These are phyloP conservation scores for Brettanomyces bruxellensis DNA, from an alignment of 805 yeast genomes.

Conservation along the genomic window DNA sequence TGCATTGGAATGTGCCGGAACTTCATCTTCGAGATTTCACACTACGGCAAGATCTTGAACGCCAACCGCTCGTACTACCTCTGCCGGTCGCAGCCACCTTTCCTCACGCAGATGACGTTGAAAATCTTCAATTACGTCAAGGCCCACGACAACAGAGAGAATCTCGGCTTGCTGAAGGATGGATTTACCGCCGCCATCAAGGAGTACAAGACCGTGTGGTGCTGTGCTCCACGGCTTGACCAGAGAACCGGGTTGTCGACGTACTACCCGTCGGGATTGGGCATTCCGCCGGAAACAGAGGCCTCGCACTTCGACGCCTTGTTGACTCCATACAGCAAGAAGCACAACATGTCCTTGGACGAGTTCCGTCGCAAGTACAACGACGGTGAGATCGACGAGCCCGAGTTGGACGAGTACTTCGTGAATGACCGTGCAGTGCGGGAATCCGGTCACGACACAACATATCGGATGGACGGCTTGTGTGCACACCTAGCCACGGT, in stretches of 20 bases:
- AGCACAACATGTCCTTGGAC: constrained; percentile 46
- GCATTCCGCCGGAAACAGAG: constrained; percentile 97
- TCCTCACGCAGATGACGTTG: constrained; percentile 85
- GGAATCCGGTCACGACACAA: constrained; percentile 94
- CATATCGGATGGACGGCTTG: constrained; percentile 80
- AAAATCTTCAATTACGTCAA: constrained; percentile 51
- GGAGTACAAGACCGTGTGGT: constrained; percentile 83
- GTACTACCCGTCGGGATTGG: constrained; percentile 82
- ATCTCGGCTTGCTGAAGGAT: constrained; percentile 52
- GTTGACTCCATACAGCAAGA: constrained; percentile 57
- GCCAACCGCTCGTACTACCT: constrained; percentile 90
- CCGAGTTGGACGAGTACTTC: constrained; percentile 80
- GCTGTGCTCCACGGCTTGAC: constrained; percentile 63
- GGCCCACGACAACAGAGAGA: constrained; percentile 30
- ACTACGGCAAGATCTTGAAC: constrained; percentile 87
- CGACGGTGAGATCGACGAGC: constrained; percentile 54
- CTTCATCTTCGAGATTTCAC: constrained; percentile 79
- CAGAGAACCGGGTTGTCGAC: constrained; percentile 70
- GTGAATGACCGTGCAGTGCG: constrained; percentile 90
- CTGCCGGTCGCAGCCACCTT: constrained; percentile 94
- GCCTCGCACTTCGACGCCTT: constrained; percentile 75
- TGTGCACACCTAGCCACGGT: constrained; percentile 88
- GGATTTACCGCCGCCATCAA: constrained; percentile 73
- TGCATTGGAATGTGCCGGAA: constrained; percentile 90
- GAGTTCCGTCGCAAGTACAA: constrained; percentile 69